Percentiles rank a stretch among this genome's conserved stretches.
Conservation (phyloP, 1,139 yeast genomes). For the Taphrina communis region DNA sequence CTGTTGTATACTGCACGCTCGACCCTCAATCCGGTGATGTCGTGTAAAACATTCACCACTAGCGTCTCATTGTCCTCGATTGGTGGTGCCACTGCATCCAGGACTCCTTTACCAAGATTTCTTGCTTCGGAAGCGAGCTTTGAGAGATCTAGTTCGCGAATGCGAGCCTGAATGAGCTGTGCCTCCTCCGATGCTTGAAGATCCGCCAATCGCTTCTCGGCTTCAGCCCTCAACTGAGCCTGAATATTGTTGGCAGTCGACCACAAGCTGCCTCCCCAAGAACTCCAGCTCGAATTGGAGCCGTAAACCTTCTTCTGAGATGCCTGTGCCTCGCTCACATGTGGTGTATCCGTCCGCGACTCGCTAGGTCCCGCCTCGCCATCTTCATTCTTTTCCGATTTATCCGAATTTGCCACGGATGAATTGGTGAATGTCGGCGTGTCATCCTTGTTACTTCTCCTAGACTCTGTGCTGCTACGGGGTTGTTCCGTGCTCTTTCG, state of each 20-base stretch:
- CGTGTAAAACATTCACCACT: slow-evolving; percentile 81
- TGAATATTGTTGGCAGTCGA: slow-evolving; percentile 28
- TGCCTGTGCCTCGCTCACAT: slow-evolving; percentile 9
- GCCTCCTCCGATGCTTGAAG: slow-evolving; percentile 35
- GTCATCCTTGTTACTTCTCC: slow-evolving; percentile 27
- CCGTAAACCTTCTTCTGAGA: slow-evolving; percentile 27
- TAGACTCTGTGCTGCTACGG: slow-evolving; percentile 18
- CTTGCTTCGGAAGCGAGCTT: slow-evolving; percentile 35
- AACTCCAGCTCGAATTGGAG: slow-evolving; percentile 24
- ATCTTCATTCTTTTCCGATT: slow-evolving; percentile 21
- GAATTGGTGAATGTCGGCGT: slow-evolving; percentile 27
- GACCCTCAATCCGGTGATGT: slow-evolving; percentile 72
- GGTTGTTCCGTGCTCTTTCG: slow-evolving; percentile 8
- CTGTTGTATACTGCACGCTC: slow-evolving; percentile 68
- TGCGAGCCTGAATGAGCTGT: slow-evolving; percentile 32
- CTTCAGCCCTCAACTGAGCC: slow-evolving; percentile 31
- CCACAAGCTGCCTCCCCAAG: slow-evolving; percentile 39
- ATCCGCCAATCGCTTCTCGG: slow-evolving; percentile 38
- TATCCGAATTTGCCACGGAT: slow-evolving; percentile 24
- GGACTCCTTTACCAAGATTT: slow-evolving; percentile 49
- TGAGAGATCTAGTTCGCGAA: slow-evolving; percentile 27
- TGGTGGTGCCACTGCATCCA: slow-evolving; percentile 64
- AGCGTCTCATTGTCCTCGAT: slow-evolving; percentile 70
- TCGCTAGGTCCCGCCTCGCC: slow-evolving; percentile 5
- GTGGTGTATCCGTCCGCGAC: slow-evolving; percentile 3